phyloP scores from a whole-genome alignment of 2,329 filamentous ascomycete species.

The Periconia digitata region DNA sequence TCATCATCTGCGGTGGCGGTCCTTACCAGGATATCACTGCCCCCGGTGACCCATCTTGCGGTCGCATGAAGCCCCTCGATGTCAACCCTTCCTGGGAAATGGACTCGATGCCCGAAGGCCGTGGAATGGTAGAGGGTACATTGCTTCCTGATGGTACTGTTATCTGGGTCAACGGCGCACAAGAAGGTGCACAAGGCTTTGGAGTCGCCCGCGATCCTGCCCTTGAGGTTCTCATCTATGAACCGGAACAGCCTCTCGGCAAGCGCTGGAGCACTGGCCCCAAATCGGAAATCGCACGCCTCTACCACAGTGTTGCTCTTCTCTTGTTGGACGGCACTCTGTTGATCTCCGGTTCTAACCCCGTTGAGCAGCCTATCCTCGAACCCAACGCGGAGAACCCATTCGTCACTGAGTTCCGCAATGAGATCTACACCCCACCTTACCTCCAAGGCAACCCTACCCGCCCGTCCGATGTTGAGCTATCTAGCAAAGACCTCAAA shows the following conservation, averaged over 20 bases:
- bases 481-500: slow-evolving; percentile 49
- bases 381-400: slow-evolving; percentile 48
- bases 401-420: slow-evolving; percentile 62
- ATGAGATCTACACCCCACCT: slow-evolving; percentile 63
- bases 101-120: slow-evolving; percentile 61
- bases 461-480: slow-evolving; percentile 52
- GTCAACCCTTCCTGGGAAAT: slow-evolving; percentile 56
- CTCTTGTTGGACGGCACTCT: slow-evolving; percentile 62
- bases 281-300: slow-evolving; percentile 46
- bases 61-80: slow-evolving; percentile 56
- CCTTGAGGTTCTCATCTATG: slow-evolving; percentile 60
- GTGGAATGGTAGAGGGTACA: slow-evolving; percentile 63
- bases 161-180: slow-evolving; percentile 64
- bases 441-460: slow-evolving; percentile 59
- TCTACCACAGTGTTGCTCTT: slow-evolving; percentile 64
- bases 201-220: slow-evolving; percentile 58
- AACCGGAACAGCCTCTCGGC: slow-evolving; percentile 54
- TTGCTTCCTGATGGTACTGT: slow-evolving; percentile 63
- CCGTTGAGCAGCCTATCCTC: slow-evolving; percentile 60
- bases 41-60: slow-evolving; percentile 61
- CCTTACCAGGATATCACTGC: slow-evolving; percentile 61
- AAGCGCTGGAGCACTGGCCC: slow-evolving; percentile 53
- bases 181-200: slow-evolving; percentile 62
- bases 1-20: slow-evolving; percentile 62
- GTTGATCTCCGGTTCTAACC: slow-evolving; percentile 62